These are phyloP conservation scores for Withania somnifera DNA, from an alignment of 305 asterid genomes.

Conservation along the genomic window DNA sequence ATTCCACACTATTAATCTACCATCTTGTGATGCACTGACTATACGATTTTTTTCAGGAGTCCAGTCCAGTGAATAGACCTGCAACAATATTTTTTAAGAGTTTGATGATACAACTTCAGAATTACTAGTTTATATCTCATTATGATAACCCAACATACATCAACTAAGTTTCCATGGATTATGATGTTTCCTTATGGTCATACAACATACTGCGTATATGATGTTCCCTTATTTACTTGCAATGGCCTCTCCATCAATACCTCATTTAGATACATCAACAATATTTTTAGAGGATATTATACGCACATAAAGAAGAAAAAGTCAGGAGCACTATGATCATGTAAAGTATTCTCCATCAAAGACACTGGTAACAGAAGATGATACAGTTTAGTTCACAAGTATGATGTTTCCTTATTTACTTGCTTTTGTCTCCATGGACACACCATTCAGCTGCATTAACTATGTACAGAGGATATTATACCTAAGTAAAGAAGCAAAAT, in stretches of 20 bases:
- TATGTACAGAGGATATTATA: neutral
- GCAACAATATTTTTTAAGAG: slow-evolving; percentile 2
- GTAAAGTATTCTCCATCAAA: neutral
- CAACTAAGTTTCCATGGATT: neutral
- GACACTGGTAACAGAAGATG: neutral
- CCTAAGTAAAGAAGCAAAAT: neutral
- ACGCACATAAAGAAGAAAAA: neutral
- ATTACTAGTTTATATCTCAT: neutral
- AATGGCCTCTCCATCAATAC: neutral
- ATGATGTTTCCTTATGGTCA: neutral
- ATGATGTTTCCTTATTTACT: neutral
- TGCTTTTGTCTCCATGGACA: neutral
- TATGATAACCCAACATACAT: neutral
- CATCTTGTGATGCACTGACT: slow-evolving; percentile 98
- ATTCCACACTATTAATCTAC: slow-evolving; percentile 96
- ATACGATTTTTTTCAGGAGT: slow-evolving; percentile 90
- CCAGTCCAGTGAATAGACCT: slow-evolving; percentile 98
- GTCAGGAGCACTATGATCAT: neutral
- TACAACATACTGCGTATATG: neutral
- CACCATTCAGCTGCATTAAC: neutral
- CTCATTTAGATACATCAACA: neutral
- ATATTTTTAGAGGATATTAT: neutral
- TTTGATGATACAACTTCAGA: neutral
- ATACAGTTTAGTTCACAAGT: neutral
- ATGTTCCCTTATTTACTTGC: neutral